Base-by-base conservation (phyloP, 2,329 filamentous ascomycete species). In the Colletotrichum tropicale region DNA sequence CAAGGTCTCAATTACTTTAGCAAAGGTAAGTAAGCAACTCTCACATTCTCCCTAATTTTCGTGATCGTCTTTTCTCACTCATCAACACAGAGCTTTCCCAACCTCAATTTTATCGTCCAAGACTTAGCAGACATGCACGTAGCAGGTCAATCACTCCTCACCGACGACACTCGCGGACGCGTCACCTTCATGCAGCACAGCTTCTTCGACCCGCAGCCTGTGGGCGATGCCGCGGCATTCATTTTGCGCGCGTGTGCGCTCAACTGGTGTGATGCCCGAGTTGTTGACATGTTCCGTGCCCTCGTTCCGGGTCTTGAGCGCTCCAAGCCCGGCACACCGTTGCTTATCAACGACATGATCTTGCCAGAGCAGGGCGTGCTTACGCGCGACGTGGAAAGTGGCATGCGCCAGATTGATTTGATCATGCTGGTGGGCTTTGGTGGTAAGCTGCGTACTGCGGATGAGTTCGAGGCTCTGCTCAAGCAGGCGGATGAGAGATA, bases 171-270 rank as follows among this genome's bases (percentile, higher is more conserved):
- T 8, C 26, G 30, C 10, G 75, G 73, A 16, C 79, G 80, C 21
- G 62, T 81, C 5, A 30, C 72, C 1, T 81, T 78, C 43, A 48
- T 21, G 24, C 65, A 79, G 66, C 76, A 79, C 68, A 71, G 75
- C 62, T 82, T 83, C 77, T 83, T 81, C 74, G 56, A 77, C 12
- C 78, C 79, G 1, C 81, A 83, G 73, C 80, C 78, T 3, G 3
- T 69, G 2, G 48, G 12, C 9, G 72, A 78, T 30, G 80, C 71
- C 2, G 74, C 75, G 1, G 78, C 76, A 6, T 81, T 76, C 69
- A 58, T 83, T 3, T 61, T 82, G 10, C 80, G 81, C 28, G 80
- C 82, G 56, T 78, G 77, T 30, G 75, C 72, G 8, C 80, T 81
- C 66, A 80, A 82, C 71, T 81, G 75, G 75, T 32, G 28, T 32